Evolutionary conservation across 371 early-diverging fungal species (phyloP), one percentile per base, ranked within the genome.

Genomic region (Saksenaea oblongispora): DNA sequence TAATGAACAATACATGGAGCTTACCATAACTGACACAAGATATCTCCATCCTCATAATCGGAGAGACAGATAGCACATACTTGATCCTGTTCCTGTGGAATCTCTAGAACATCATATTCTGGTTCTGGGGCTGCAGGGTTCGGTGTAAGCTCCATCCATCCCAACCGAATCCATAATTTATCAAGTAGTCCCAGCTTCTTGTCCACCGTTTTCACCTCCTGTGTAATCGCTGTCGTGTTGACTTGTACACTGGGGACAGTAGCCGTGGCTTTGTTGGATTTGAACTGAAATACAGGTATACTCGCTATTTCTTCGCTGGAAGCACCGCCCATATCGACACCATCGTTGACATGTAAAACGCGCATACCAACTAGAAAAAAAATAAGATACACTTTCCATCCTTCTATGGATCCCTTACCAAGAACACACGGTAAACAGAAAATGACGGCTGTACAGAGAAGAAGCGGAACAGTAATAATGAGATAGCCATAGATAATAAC

Each of bases 401-500:
- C 51, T 3, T 15, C 11, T 22, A 17, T 15, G 14, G 18, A 15
- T 3, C 10, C 28, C 66, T 69, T 74, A 76, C 80, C 80, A 34
- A 85, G 61, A 11, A 90, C 80, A 69, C 87, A 81, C n/a, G 89
- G 84, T 35, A 90, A 59, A 74, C 87, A 90, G 47, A 88, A 76
- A 22, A 91, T 82, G 3, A 87, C 83, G 3, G 90, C 82, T 11
- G 85, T 64, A 56, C 88, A 84, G 24, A 90, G 55, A n/a, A 90
- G 57, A 28, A 87, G 65, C 4, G 91, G 90, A 1, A 90, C 78
- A 15, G 86, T 74, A 39, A 92, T 76, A 37, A 88, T 83, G 35
- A 89, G 58, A 59, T 91, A 92, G 2, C 90, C 90, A 56, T 89
- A 69, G 2, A 89, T 63, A 63, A 92, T 84, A 65, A 85, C 71